Base-by-base conservation (phyloP, 345 rosid species). In the Murraya koenigii region DNA sequence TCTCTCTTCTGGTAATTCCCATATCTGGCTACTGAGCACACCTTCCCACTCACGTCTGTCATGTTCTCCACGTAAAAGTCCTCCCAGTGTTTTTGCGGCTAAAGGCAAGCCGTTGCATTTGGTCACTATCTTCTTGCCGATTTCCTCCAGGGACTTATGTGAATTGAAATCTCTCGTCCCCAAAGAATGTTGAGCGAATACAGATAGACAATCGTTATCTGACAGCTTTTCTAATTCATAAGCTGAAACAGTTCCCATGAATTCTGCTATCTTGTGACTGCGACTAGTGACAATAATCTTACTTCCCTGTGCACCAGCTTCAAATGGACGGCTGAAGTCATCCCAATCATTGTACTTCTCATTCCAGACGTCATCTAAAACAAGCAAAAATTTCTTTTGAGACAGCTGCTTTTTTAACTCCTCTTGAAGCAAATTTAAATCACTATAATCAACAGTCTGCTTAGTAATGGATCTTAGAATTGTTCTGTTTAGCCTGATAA, bases 331-430 rank as follows among this genome's bases (percentile, higher is more conserved):
- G 33, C 47, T 26, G 0, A 69, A 0, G 32, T 1, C 0, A 22
- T 1, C 2, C 73, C 73, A 69, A 0, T 44, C 59, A 44, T 4
- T 14, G 47, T 20, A 30, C 7, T 35, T 65, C 13, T 20, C 26
- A n/a, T 65, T 80, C 83, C 83, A 80, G 3, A 80, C 76, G 58
- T 80, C 80, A 44, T 80, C 83, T 20, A 80, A 25, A 14, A 80
- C 69, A 19, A 80, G 33, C 32, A 80, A 67, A 25, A 80, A 64
- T 9, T 71, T 76, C 44, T 77, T 80, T 25, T 20, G 11, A 4
- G 1, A 35, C 38, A 80, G 1, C 0, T 22, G 4, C 19, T 38
- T 6, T 25, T 55, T 65, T 41, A 80, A 11, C 0, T 58, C 22
- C 23, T 26, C 59, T 64, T 71, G 80, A 71, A 80, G 73, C 35